Percentiles rank a stretch among this genome's conserved stretches.
Evolutionary conservation across 306 rosid genomes (phyloP).

Genomic region (Canavalia gladiata): DNA sequence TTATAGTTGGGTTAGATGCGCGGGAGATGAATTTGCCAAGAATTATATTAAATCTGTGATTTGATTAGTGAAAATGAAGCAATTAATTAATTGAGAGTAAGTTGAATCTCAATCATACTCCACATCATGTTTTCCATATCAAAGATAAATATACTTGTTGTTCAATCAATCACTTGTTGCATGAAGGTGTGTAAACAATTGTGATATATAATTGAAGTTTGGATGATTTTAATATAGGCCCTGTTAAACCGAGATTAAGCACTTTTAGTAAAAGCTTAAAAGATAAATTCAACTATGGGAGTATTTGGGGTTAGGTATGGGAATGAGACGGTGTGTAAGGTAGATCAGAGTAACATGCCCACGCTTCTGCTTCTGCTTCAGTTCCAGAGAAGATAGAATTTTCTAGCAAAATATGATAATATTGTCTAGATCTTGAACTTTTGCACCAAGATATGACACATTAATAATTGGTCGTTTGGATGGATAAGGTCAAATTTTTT

Average conservation of each 20-base stretch:
- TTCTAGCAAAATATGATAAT: background rate
- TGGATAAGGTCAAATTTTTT: slow-evolving; percentile 37
- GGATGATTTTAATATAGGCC: background rate
- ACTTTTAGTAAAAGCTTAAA: background rate
- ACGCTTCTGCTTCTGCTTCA: background rate
- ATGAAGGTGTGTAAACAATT: background rate
- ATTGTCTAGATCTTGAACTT: slow-evolving; percentile 2
- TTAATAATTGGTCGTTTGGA: background rate
- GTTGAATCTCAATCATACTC: slow-evolving; percentile 22
- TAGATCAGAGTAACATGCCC: background rate
- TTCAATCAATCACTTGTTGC: background rate
- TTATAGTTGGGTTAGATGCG: slow-evolving; percentile 12
- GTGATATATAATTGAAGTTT: background rate
- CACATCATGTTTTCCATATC: background rate
- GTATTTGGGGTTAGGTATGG: background rate
- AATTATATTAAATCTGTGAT: background rate
- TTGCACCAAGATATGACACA: background rate
- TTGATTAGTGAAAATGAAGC: slow-evolving; percentile 25
- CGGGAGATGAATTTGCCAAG: background rate
- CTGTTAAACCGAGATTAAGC: background rate
- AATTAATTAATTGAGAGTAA: background rate
- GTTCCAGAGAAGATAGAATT: background rate
- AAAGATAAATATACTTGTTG: too few relatives aligned
- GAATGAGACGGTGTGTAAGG: background rate
- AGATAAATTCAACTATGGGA: background rate